Percentiles rank a stretch among this genome's conserved stretches.
phyloP scores from a whole-genome alignment of 192 early-diverging fungal genomes.

The Lobosporangium transversale region DNA sequence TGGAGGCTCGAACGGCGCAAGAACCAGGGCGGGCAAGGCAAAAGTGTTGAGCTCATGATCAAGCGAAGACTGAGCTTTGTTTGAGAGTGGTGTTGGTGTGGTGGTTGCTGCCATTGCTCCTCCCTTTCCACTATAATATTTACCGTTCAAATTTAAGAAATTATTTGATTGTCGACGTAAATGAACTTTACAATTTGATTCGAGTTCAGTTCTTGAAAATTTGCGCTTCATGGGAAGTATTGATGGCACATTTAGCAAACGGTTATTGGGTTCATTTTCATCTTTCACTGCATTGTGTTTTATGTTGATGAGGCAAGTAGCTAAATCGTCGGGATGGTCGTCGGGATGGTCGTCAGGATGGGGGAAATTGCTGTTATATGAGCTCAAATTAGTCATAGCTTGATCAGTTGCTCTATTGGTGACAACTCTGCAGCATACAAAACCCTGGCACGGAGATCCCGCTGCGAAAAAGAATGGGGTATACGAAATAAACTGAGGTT shows the following conservation, averaged over 20 bases:
- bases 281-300: not conserved
- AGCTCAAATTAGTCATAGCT: too few species aligned
- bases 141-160: conserved; percentile 13
- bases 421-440: too few species aligned
- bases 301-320: too few species aligned
- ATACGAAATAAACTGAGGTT: too few species aligned
- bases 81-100: not conserved
- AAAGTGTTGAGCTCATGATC: conserved; percentile 20
- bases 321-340: too few species aligned
- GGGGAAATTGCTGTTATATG: too few species aligned
- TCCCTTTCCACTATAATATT: not conserved
- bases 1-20: conserved; percentile 34
- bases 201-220: conserved; percentile 16
- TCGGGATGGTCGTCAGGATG: too few species aligned
- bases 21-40: conserved; percentile 17
- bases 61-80: conserved; percentile 5
- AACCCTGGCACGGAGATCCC: too few species aligned
- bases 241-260: conserved; percentile 3
- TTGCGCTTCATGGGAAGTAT: conserved; percentile 24
- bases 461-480: too few species aligned
- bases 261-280: conserved; percentile 23
- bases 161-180: conserved; percentile 27
- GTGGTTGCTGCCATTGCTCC: not conserved
- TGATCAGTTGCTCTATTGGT: too few species aligned
- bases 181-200: conserved; percentile 25